These are phyloP conservation scores for Allantophomopsis lycopodina DNA, from an alignment of 2,329 filamentous ascomycete genomes.

Conservation along the genomic window DNA sequence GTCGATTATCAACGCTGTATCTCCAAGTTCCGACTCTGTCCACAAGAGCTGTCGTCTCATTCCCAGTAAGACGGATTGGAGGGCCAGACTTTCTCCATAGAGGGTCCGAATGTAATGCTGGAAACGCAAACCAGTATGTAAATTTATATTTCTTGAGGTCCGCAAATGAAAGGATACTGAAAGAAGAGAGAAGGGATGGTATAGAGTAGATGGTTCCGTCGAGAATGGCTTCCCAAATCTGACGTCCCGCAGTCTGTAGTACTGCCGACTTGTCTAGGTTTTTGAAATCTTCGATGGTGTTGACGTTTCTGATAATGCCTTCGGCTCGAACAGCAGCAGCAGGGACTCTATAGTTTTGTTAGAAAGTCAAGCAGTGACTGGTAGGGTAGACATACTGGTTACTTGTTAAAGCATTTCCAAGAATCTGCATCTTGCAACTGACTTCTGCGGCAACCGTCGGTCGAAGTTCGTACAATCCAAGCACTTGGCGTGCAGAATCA, in stretches of 20 bases:
- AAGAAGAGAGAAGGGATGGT: slow-evolving; percentile 80
- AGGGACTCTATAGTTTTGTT: slow-evolving; percentile 40
- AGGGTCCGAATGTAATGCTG: slow-evolving; percentile 79
- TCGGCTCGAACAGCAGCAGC: slow-evolving; percentile 67
- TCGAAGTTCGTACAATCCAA: slow-evolving; percentile 82
- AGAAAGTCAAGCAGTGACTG: slow-evolving; percentile 3
- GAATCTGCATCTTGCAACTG: slow-evolving; percentile 81
- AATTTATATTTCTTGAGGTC: slow-evolving; percentile 97
- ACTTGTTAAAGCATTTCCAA: slow-evolving; percentile 72
- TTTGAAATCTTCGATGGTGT: slow-evolving; percentile 88
- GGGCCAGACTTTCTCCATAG: slow-evolving; percentile 52
- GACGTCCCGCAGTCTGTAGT: slow-evolving; percentile 65
- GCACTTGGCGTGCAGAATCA: slow-evolving; percentile 74
- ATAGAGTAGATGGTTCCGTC: slow-evolving; percentile 94
- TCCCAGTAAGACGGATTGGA: slow-evolving; percentile 38
- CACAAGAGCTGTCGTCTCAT: slow-evolving; percentile 67
- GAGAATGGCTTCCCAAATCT: slow-evolving; percentile 94
- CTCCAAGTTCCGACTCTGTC: slow-evolving; percentile 81
- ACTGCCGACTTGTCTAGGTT: slow-evolving; percentile 68
- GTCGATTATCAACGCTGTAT: slow-evolving; percentile 65
- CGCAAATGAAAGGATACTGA: slow-evolving; percentile 80
- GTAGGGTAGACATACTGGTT: slow-evolving; percentile 49
- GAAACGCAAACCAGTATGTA: slow-evolving; percentile 97
- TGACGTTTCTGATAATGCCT: slow-evolving; percentile 90
- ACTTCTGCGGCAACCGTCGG: slow-evolving; percentile 55